A percentile compares a stretch with the other conserved stretches of the same genome.
Conservation (phyloP, 2,329 filamentous ascomycete species). For the Aureobasidium sp. region DNA sequence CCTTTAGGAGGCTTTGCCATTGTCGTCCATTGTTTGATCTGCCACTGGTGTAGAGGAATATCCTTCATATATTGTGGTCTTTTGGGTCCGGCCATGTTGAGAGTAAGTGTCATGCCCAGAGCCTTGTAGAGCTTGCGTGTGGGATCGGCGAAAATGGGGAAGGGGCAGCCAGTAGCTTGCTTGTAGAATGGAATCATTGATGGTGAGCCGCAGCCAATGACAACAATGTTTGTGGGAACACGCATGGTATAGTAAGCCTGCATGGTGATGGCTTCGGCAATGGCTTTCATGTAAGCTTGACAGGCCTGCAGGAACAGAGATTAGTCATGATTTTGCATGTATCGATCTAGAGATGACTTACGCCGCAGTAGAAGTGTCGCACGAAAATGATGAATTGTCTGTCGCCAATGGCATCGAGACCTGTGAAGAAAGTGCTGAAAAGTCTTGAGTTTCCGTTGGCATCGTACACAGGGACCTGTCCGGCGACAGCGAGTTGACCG, state of each 20-base stretch:
- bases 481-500: slow-evolving; percentile 27
- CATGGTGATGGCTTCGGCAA: slow-evolving; percentile 29
- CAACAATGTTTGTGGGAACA: slow-evolving; percentile 30
- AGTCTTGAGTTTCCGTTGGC: slow-evolving; percentile 51
- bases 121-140: slow-evolving; percentile 30
- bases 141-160: slow-evolving; percentile 34
- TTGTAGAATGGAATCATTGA: slow-evolving; percentile 33
- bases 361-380: slow-evolving; percentile 37
- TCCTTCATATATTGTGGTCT: slow-evolving; percentile 34
- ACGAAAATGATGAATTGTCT: slow-evolving; percentile 36
- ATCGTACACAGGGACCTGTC: slow-evolving; percentile 49
- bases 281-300: slow-evolving; percentile 31
- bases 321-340: not conserved
- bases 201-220: slow-evolving; percentile 33
- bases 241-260: slow-evolving; percentile 32
- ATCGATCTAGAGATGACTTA: slow-evolving; percentile 9
- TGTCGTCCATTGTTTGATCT: slow-evolving; percentile 25
- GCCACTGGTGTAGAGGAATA: slow-evolving; percentile 27
- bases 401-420: slow-evolving; percentile 33
- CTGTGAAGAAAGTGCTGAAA: slow-evolving; percentile 58
- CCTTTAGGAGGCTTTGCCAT: slow-evolving; percentile 16
- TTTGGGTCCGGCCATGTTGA: slow-evolving; percentile 26
- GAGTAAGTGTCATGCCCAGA: slow-evolving; percentile 29
- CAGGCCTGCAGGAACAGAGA: slow-evolving; percentile 24
- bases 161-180: slow-evolving; percentile 30